Conservation (phyloP, 345 rosid genomes). For the Pugionium dolabratum region DNA sequence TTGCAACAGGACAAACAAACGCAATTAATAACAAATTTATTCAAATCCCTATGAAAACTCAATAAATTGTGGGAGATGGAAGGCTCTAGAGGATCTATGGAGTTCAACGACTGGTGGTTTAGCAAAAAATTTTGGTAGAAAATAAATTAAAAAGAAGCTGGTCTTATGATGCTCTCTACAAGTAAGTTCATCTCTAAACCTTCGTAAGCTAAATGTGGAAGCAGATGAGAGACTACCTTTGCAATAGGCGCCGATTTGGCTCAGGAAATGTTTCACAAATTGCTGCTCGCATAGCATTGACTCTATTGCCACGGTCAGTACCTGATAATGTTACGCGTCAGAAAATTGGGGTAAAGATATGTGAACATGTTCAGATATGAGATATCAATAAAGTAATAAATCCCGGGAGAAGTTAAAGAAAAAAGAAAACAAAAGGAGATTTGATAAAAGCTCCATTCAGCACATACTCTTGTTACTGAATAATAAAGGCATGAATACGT, state of each 20-base stretch:
- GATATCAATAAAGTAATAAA: slow-evolving; percentile 4
- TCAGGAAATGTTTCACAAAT: slow-evolving; percentile 95
- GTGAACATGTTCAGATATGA: slow-evolving; percentile 2
- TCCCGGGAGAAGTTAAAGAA: neutral
- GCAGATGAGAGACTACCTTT: slow-evolving; percentile 56
- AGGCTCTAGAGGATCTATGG: neutral
- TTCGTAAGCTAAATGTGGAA: slow-evolving; percentile 6
- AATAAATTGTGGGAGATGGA: neutral
- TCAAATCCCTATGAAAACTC: neutral
- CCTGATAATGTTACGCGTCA: slow-evolving; percentile 47
- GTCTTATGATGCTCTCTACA: neutral
- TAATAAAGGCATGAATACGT: too few species aligned
- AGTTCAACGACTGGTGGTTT: slow-evolving; percentile 1
- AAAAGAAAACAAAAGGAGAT: neutral
- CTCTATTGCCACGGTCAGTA: slow-evolving; percentile 64
- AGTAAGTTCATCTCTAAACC: neutral
- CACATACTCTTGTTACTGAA: neutral
- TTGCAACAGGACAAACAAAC: slow-evolving; percentile 42
- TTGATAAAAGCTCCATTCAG: neutral
- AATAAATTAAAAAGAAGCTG: slow-evolving; percentile 1
- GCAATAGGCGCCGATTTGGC: slow-evolving; percentile 92
- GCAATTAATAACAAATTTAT: slow-evolving; percentile 10
- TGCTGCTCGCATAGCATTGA: slow-evolving; percentile 81
- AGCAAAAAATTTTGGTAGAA: slow-evolving; percentile 4
- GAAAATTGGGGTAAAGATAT: slow-evolving; percentile 25